These are phyloP conservation scores for Phytophthora lateralis DNA, from an alignment of 352 stramenopile species.

Conservation along the genomic window DNA sequence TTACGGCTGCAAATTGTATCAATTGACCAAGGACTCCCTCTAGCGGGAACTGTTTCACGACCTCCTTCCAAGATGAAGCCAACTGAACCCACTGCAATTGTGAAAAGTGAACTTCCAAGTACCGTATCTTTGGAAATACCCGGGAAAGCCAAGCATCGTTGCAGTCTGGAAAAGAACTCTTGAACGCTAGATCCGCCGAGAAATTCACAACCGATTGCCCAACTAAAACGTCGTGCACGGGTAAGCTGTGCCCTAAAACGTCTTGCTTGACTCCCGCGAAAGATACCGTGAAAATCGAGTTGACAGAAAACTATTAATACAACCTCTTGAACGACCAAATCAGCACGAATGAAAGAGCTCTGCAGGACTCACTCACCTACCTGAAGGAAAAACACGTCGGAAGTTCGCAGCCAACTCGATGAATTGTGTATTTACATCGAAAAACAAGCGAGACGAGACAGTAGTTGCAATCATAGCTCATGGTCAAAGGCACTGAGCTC, in stretches of 20 bases:
- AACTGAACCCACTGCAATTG: not conserved
- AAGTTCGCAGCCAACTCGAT: conserved; percentile 36
- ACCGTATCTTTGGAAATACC: not conserved
- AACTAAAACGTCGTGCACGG: not conserved
- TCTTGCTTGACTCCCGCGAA: too few species aligned
- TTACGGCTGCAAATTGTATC: conserved; percentile 2
- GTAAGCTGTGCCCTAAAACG: not conserved
- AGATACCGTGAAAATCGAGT: conserved; percentile 16
- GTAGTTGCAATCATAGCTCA: conserved; percentile 19
- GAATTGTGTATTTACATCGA: conserved; percentile 39
- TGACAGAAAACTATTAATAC: conserved; percentile 41
- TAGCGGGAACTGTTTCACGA: not conserved
- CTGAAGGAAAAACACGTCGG: conserved; percentile 21
- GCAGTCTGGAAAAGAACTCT: not conserved
- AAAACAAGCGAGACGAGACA: conserved; percentile 21
- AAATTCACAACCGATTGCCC: not conserved
- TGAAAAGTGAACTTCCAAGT: conserved; percentile 2
- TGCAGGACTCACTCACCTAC: conserved; percentile 31
- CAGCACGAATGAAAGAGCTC: conserved; percentile 39
- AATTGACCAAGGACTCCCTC: not conserved
- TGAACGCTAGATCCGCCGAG: not conserved
- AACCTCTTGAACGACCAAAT: conserved; percentile 38
- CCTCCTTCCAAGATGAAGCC: not conserved
- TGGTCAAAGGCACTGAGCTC: conserved; percentile 2
- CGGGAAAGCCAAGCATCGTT: not conserved